Evolutionary conservation across 2,329 filamentous ascomycete species (phyloP).

Genomic region (Pestalotiopsis fici): DNA sequence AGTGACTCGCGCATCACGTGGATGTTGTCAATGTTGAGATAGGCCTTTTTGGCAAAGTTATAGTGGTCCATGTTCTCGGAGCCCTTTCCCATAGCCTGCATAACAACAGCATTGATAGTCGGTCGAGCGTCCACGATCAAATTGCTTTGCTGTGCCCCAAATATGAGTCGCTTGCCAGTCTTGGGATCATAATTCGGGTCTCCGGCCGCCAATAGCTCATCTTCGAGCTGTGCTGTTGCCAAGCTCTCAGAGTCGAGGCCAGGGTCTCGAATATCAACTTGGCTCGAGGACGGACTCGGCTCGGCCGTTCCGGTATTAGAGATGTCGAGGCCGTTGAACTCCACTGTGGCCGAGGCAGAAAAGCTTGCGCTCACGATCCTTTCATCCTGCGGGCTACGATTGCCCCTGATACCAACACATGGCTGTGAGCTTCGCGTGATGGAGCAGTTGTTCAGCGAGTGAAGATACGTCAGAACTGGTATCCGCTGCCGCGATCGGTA

Average conservation of each 20-base stretch:
- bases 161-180: conserved; percentile 67
- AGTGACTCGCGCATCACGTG: conserved; percentile 96
- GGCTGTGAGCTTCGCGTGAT: conserved; percentile 96
- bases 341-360: conserved; percentile 61
- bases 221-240: conserved; percentile 68
- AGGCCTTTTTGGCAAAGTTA: conserved; percentile 86
- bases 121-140: conserved; percentile 95
- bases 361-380: conserved; percentile 92
- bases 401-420: conserved; percentile 79
- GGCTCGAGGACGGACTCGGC: conserved; percentile 48
- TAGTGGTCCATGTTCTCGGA: conserved; percentile 99
- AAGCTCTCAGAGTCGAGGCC: conserved; percentile 51
- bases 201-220: conserved; percentile 62
- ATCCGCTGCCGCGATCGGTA: conserved; percentile 90
- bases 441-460: conserved; percentile 94
- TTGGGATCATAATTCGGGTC: conserved; percentile 57
- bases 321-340: conserved; percentile 35
- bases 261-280: conserved; percentile 45
- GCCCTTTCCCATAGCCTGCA: conserved; percentile 89
- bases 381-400: conserved; percentile 94
- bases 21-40: conserved; percentile 96
- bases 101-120: conserved; percentile 90
- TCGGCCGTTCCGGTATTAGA: conserved; percentile 30
- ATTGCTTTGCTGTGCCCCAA: conserved; percentile 91
- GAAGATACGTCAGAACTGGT: conserved; percentile 89